phyloP scores from a whole-genome alignment of 2,329 filamentous ascomycete species.

The Colletotrichum caudatum region DNA sequence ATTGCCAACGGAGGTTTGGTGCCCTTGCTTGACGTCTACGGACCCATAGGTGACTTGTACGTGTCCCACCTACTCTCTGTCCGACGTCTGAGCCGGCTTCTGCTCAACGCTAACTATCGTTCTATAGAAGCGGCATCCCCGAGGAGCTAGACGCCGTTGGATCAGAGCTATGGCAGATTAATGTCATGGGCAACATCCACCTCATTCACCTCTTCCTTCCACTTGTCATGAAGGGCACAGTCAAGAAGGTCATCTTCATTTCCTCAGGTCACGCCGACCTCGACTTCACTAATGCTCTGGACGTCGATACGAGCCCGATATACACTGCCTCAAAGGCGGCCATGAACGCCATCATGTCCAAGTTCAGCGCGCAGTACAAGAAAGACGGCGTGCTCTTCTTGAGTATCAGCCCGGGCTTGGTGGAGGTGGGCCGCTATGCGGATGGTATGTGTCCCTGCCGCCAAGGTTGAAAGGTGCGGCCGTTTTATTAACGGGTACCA shows the following conservation, averaged over 20 bases:
- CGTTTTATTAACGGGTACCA: background rate
- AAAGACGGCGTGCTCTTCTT: constrained; percentile 66
- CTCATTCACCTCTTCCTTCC: constrained; percentile 66
- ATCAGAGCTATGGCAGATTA: constrained; percentile 47
- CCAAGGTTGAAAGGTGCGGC: background rate
- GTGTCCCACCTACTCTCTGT: background rate
- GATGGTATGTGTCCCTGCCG: background rate
- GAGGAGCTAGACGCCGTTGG: constrained; percentile 3
- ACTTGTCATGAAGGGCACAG: constrained; percentile 60
- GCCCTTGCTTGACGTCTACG: background rate
- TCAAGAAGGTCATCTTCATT: background rate
- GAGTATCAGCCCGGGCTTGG: constrained; percentile 64
- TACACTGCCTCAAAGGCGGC: constrained; percentile 66
- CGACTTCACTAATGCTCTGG: background rate
- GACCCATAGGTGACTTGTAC: background rate
- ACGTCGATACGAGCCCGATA: background rate
- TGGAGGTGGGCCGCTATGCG: constrained; percentile 53
- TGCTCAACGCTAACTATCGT: background rate
- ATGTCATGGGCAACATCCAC: constrained; percentile 65
- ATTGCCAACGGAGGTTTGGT: background rate
- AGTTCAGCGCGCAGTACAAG: constrained; percentile 63
- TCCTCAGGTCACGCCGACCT: background rate
- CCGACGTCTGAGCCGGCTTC: background rate
- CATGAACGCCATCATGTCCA: constrained; percentile 64
- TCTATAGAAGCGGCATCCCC: background rate